Base-by-base conservation (phyloP, 2,329 filamentous ascomycete species). In the Colletotrichum camelliae region DNA sequence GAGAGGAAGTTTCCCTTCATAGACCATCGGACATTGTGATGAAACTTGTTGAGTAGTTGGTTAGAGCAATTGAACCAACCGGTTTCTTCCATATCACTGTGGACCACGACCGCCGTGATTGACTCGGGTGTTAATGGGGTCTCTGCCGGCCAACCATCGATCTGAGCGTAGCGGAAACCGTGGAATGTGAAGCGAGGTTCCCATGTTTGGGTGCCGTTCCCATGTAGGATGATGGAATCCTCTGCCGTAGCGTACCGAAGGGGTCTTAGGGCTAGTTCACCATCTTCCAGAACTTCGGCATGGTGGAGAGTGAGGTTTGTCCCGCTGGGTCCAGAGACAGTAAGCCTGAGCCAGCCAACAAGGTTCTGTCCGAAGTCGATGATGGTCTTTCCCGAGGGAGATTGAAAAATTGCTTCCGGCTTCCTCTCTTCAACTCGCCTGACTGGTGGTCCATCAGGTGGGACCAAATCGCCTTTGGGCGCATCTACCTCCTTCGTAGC, bases 351-450 rank as follows among this genome's bases (percentile, higher is more conserved):
- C 77, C 85, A 85, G 2, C 90, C 91, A 1, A 91, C 90, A 0
- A 92, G 81, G 77, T 92, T 91, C 78, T 92, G 90, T 2, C 90
- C 90, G 79, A 92, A 91, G 77, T 92, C 89, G 7, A 91, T 72
- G 4, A 91, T 80, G 0, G 82, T 85, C 75, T 88, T 88, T 1
- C 88, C 87, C 0, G 85, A 85, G 0, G 83, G 81, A 0, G 85
- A 79, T 74, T 77, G 80, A 15, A 83, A 83, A 39, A 85, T 81
- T 15, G 77, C 61, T 7, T 76, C 66, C 12, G 80, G 85, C 79
- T 77, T 84, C 15, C 84, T 29, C 4, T 78, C 79, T 77, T 80
- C 82, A 43, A 61, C 81, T 39, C 81, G 85, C 16, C 86, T 83
- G 0, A 90, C 85, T 1, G 88, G 88, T 4, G 89, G 85, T 0